These are phyloP conservation scores for Sideroxylon spinosum DNA, from an alignment of 179 eudicot genomes.

Conservation along the genomic window DNA sequence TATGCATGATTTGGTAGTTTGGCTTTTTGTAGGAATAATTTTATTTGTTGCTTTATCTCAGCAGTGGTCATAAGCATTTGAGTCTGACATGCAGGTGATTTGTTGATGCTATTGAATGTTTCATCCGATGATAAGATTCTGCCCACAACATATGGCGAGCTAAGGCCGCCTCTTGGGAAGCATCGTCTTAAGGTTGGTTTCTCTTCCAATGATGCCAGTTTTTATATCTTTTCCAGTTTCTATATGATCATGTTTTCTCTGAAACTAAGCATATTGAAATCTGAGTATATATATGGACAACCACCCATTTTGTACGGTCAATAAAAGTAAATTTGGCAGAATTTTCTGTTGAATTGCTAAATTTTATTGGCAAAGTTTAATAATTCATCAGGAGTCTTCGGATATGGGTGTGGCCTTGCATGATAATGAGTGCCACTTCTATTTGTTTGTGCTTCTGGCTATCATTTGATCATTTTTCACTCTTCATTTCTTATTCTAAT, in stretches of 20 bases:
- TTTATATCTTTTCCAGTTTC: conserved; percentile 9
- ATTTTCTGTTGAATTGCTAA: neutral
- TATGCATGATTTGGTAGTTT: too few relatives aligned
- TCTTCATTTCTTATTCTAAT: conserved; percentile 3
- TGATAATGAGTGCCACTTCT: neutral
- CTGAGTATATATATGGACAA: neutral
- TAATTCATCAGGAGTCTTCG: neutral
- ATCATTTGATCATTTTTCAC: neutral
- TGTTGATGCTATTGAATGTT: conserved; percentile 72
- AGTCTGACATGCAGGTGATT: conserved; percentile 53
- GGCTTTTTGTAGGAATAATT: neutral
- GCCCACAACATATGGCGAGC: conserved; percentile 84
- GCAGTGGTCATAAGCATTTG: neutral
- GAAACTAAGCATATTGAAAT: neutral
- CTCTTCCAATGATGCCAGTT: conserved; percentile 7
- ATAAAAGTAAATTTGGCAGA: neutral
- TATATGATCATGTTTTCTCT: neutral
- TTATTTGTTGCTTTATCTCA: neutral
- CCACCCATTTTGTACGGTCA: neutral
- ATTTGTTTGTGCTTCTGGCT: conserved; percentile 4
- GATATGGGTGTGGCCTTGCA: neutral
- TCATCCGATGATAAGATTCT: conserved; percentile 80
- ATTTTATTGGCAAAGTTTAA: neutral
- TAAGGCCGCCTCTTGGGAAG: conserved; percentile 93
- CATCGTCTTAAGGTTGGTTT: conserved; percentile 88